phyloP scores from a whole-genome alignment of 768 basidiomycete genomes.

The Coprinopsis marcescibilis region DNA sequence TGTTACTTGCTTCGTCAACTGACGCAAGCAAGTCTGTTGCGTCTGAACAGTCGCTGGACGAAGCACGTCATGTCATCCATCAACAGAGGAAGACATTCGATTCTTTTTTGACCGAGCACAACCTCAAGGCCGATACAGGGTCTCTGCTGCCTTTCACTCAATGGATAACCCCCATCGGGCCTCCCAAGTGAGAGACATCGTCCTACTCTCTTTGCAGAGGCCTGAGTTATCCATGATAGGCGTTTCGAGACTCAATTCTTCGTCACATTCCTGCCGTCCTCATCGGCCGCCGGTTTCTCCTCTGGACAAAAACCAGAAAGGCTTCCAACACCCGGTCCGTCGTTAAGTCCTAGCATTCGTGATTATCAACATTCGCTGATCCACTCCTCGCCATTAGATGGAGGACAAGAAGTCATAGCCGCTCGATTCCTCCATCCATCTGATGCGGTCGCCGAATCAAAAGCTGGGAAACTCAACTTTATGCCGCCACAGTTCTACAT shows the following conservation, averaged over 20 bases:
- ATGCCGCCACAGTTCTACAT: conserved; percentile 78
- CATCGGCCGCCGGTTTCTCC: conserved; percentile 41
- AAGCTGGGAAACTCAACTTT: conserved; percentile 44
- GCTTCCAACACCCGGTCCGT: conserved; percentile 58
- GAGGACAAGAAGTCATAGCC: conserved; percentile 62
- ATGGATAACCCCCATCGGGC: conserved; percentile 63
- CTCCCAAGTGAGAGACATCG: conserved; percentile 37
- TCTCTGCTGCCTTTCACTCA: conserved; percentile 64
- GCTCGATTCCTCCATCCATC: conserved; percentile 60
- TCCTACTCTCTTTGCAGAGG: neutral
- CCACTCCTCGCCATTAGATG: conserved; percentile 31
- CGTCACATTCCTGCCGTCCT: conserved; percentile 50
- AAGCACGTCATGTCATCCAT: conserved; percentile 53
- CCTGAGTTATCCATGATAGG: conserved; percentile 27
- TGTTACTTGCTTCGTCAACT: conserved; percentile 48
- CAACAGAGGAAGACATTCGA: conserved; percentile 43
- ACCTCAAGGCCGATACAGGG: conserved; percentile 37
- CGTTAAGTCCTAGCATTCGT: conserved; percentile 4
- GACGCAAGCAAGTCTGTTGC: conserved; percentile 14
- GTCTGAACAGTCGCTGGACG: conserved; percentile 39
- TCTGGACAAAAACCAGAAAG: conserved; percentile 51
- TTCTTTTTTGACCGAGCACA: conserved; percentile 43
- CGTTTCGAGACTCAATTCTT: conserved; percentile 72
- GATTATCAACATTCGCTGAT: conserved; percentile 2
- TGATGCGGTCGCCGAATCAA: conserved; percentile 47